These are phyloP conservation scores for Ilex aquifolium DNA, from an alignment of 257 asterid genomes.

Conservation along the genomic window DNA sequence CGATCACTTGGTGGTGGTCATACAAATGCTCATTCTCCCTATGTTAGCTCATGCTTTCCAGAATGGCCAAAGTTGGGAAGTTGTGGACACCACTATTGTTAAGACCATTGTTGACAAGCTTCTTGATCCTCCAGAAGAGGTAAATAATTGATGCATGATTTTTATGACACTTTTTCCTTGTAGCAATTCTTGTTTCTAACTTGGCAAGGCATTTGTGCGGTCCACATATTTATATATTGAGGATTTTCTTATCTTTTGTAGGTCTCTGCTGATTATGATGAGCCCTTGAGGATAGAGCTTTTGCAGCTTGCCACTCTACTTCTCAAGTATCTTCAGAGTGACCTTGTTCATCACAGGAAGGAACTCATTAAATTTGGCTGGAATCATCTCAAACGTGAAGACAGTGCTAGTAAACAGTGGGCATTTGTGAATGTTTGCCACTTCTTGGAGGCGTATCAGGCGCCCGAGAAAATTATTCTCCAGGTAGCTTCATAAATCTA, in stretches of 20 bases:
- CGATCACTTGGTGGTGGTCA: constrained; percentile 93
- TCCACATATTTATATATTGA: neutral
- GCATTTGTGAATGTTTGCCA: constrained; percentile 99
- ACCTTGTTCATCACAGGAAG: constrained; percentile 94
- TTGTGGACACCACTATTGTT: constrained; percentile 79
- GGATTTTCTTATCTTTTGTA: constrained; percentile 19
- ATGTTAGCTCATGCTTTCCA: constrained; percentile 97
- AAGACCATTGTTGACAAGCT: constrained; percentile 93
- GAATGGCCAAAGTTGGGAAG: constrained; percentile 97
- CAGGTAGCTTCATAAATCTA: constrained; percentile 50
- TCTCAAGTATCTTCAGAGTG: constrained; percentile 94
- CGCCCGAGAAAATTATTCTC: constrained; percentile 95
- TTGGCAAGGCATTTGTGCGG: neutral
- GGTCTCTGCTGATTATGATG: constrained; percentile 94
- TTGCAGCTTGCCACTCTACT: constrained; percentile 98
- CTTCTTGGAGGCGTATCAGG: constrained; percentile 99
- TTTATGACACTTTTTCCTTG: neutral
- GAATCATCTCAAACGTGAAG: constrained; percentile 99
- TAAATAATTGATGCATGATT: constrained; percentile 22
- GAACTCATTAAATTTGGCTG: constrained; percentile 98
- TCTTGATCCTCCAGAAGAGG: constrained; percentile 99
- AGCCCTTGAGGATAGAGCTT: constrained; percentile 98
- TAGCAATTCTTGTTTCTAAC: neutral
- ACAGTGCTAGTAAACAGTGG: constrained; percentile 99
- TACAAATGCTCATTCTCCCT: constrained; percentile 99